Evolutionary conservation across 805 yeast species (phyloP), one percentile per base, ranked within the genome.

Genomic region (Diddensiella caesifluorescens): DNA sequence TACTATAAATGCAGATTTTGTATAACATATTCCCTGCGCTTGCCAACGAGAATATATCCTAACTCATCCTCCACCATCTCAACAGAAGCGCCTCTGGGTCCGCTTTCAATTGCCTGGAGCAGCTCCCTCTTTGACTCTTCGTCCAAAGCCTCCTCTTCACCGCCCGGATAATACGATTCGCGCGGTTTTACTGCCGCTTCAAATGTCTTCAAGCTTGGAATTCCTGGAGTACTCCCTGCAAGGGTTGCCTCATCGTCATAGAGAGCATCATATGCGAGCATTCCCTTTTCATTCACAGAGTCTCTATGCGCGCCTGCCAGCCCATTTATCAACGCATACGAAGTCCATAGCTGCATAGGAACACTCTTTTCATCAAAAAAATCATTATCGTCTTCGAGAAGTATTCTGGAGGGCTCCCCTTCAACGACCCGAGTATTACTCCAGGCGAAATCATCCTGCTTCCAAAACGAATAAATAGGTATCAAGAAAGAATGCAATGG

Each of bases 401-500:
- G 65, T 39, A 70, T 70, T 54, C 70, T 69, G 22, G 71, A 66
- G 46, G 61, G 61, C 35, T 64, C 79, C 20, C 77, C 79, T 3
- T 65, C 64, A 21, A 75, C 74, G 32, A 70, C 62, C 56, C 80
- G 69, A n/a, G 80, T 75, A 51, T 71, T 77, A 46, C 80, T 80
- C 80, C 80, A 75, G 50, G 76, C 68, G 61, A 75, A 75, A 60
- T 75, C 80, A 51, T 75, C 80, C 65, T 75, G 75, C 55, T 73
- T 71, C 80, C 80, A 75, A 60, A 64, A 88, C 0, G 96, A 83
- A 61, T 88, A 87, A 7, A 78, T 57, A 2, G 97, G 97, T 37
- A 88, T 69, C 3, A 87, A 77, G 56, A 89, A 83, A 61, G 88
- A 89, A 96, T 96, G 89, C 41, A 89, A 71, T n/a, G 96, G 96